A percentile compares a stretch with the other conserved stretches of the same genome.
phyloP scores from a whole-genome alignment of 768 basidiomycete species.

The Lanmaoa pseudosensibilis region DNA sequence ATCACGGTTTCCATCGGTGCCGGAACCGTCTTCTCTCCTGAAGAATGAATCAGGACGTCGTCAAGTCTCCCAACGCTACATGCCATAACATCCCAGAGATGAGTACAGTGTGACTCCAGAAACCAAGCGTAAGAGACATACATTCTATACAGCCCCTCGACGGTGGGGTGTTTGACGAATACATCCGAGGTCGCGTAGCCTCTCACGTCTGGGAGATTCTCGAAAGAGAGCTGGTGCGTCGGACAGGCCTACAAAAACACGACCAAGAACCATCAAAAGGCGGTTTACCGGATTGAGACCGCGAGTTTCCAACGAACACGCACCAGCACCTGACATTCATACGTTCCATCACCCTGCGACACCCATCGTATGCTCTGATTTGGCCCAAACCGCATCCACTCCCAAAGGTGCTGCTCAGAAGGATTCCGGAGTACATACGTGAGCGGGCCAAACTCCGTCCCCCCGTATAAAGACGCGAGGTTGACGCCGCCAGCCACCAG shows the following conservation, averaged over 20 bases:
- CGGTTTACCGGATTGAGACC: not conserved
- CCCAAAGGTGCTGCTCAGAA: constrained; percentile 35
- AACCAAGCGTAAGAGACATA: constrained; percentile 11
- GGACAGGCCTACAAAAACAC: constrained; percentile 23
- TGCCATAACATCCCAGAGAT: not conserved
- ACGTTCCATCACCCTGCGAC: constrained; percentile 37
- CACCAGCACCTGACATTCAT: constrained; percentile 40
- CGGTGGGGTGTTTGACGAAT: constrained; percentile 44
- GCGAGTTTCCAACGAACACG: not conserved
- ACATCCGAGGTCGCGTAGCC: constrained; percentile 48
- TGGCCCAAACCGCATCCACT: constrained; percentile 32
- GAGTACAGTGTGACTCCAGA: not conserved
- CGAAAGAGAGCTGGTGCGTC: constrained; percentile 29
- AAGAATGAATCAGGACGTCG: constrained; percentile 33
- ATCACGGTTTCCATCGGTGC: constrained; percentile 36
- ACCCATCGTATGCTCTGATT: constrained; percentile 32
- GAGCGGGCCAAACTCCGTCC: constrained; percentile 38
- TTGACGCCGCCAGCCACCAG: constrained; percentile 36
- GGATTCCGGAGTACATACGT: constrained; percentile 14
- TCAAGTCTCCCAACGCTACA: constrained; percentile 41
- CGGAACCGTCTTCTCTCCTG: constrained; percentile 36
- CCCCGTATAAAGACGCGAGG: constrained; percentile 36
- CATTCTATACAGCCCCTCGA: constrained; percentile 45
- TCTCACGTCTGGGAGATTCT: constrained; percentile 37
- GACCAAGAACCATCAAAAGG: not conserved